Evolutionary conservation across 2,329 filamentous ascomycete species (phyloP), one percentile per base, ranked within the genome.

Genomic region (Fusarium secorum): DNA sequence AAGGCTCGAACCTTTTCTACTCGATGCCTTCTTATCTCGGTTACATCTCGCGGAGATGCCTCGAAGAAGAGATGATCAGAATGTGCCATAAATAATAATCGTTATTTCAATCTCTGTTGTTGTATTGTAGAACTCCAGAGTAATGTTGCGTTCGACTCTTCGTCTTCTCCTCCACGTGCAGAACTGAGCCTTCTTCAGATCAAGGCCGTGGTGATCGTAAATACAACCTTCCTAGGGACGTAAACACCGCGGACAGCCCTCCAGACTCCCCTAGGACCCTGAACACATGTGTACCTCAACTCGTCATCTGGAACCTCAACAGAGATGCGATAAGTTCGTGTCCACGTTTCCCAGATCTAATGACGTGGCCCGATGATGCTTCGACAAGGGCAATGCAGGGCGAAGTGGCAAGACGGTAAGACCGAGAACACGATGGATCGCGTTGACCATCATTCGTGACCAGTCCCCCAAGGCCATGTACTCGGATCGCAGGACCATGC

Each of bases 291-390:
- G 18, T 28, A 20, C n/a, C 41, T 1, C 17, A 36, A 42, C 11
- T 32, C 64, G 54, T 72, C 68, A 71, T 62, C 41, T 24, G 35
- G 10, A 44, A 66, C 69, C 18, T 5, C 4, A 28, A 35, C 11
- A 28, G 35, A 59, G 36, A 72, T 72, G 56, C 68, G 64, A 71
- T 54, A 70, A 48, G 60, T 41, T 54, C 45, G 59, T 71, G 30
- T 26, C 7, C 13, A 32, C 14, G 35, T 66, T 41, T 11, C 15
- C n/a, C 9, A 54, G 26, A 45, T 51, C 46, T 30, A 54, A 46
- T 53, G 55, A 69, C 55, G 64, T 32, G 68, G 59, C 59, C 11
- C 11, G 26, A 44, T 54, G 44, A 36, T 44, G 28, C 3, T 22
- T 48, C 9, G 33, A 45, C 22, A 11, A 11, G 35, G 28, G 39